Evolutionary conservation across 164 flowering plant species (phyloP).

Genomic region (Liquidambar formosana): DNA sequence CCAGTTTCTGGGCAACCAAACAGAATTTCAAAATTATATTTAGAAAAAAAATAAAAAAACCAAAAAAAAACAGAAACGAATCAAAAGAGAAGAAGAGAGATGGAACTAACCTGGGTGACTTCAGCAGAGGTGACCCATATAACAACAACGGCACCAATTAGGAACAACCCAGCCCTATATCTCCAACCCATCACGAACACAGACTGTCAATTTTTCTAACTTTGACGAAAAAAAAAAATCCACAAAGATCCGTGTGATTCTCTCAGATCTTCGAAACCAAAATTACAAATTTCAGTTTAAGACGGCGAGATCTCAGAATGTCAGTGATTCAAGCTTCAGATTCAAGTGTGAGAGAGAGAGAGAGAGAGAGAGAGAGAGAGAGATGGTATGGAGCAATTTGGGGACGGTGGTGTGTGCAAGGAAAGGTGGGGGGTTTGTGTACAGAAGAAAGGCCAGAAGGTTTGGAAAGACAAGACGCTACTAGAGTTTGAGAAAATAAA

Average conservation of each 20-base stretch:
- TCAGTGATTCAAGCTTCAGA: slow-evolving; percentile 5
- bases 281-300: background rate
- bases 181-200: slow-evolving; percentile 73
- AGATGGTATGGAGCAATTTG: too few species aligned
- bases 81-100: background rate
- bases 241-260: slow-evolving; percentile 15
- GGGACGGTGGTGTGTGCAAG: too few species aligned
- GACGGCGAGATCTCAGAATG: slow-evolving; percentile 6
- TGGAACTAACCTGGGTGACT: slow-evolving; percentile 81
- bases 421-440: background rate
- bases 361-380: background rate
- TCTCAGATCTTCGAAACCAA: slow-evolving; percentile 18
- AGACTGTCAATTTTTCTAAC: too few species aligned
- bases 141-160: slow-evolving; percentile 75
- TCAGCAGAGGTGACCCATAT: slow-evolving; percentile 98
- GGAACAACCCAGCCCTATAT: slow-evolving; percentile 77
- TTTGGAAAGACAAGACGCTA: background rate
- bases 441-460: background rate
- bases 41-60: too few species aligned
- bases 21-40: too few species aligned
- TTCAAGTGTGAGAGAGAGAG: background rate
- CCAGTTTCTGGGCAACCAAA: background rate
- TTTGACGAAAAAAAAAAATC: slow-evolving; percentile 13
- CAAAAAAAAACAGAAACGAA: background rate
- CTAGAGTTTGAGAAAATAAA: background rate